Evolutionary conservation across 2,329 filamentous ascomycete species (phyloP), one percentile per base, ranked within the genome.

Genomic region (Tolypocladium sp.): DNA sequence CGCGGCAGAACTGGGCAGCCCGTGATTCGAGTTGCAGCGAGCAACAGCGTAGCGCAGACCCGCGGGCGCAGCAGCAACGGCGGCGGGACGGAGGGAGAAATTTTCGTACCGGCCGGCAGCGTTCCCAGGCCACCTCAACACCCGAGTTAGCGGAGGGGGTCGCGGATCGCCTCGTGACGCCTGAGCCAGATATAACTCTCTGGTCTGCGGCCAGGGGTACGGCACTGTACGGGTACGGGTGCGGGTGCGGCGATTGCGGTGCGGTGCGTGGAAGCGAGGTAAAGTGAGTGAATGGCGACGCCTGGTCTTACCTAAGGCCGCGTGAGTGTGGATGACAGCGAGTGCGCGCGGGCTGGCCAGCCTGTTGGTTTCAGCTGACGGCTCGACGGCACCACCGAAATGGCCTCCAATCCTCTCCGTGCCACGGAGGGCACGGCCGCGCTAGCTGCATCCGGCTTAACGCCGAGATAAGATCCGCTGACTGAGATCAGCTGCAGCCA

Each of bases 261-360:
- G 59, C 56, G 35, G 52, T 58, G 56, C 61, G 66, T 63, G 61
- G 60, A 65, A 62, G 59, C 62, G 56, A 63, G 59, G 61, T 59
- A 58, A 60, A 63, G 64, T 59, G 60, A 60, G 62, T 58, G 62
- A 63, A 64, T 59, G 59, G 62, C 66, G 61, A 68, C 46, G 60
- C 59, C 59, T 63, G 63, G 63, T 68, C 68, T 71, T 71, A 71
- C 70, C 68, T 70, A 70, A 70, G 67, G 65, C 61, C 62, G 40
- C 42, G 30, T 53, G 49, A 53, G 30, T 20, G 49, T 52, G 20
- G 49, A 51, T 17, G 46, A 51, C 27, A 10, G 27, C 46, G 46
- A 51, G 27, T 5, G 27, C 15, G 46, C 25, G 46, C 25, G 44
- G 17, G 13, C 25, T 22, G 22, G 22, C 22, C 25, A 49, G 25